Evolutionary conservation across 192 early-diverging fungal species (phyloP), one percentile per base, ranked within the genome.

Genomic region (Lobosporangium transversale): DNA sequence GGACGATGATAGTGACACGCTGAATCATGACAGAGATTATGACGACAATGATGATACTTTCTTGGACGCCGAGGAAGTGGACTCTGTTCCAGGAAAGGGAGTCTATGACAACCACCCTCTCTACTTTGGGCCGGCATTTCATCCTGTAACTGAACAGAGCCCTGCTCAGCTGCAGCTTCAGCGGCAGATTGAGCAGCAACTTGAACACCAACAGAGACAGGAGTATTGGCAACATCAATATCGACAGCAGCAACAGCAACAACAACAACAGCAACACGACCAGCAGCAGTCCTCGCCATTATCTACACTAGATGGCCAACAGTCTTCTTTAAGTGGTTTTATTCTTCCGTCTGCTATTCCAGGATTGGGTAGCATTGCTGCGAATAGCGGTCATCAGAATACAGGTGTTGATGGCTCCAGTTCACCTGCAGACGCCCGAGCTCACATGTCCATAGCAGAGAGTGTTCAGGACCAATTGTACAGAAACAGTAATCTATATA

Each of bases 121-220:
- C 14, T 76, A 76, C 32, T 76, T 76, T 37, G 73, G 73, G 17
- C 73, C 73, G 2, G 57, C 64, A 10, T 76, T 76, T 40, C 73
- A 76, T 31, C 73, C 73, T 43, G 65, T 76, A 20, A 67, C 59
- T 7, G 73, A 76, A 18, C 73, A 76, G 29, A 76, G 63, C 30
- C 73, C 73, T 1, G 73, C 73, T 8, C 73, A 76, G 43, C 20
- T 76, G 7, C 73, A 76, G 23, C 58, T 76, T 18, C 73, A 76
- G 31, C 21, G 73, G 1, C 73, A 76, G 51, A 76, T 76, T 62
- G 73, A 76, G n/a, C 73, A 76, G 23, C 73, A 76, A 32, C 47
- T 76, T 12, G 73, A 76, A 30, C 73, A 67, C 23, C 73, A 76
- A 24, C 73, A 76, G 35, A 40, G 70, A 4, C 70, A 75, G 58